Evolutionary conservation across 2,329 filamentous ascomycete genomes (phyloP), one percentile per base, ranked within the genome.

Genomic region (Trichoderma asperellum): DNA sequence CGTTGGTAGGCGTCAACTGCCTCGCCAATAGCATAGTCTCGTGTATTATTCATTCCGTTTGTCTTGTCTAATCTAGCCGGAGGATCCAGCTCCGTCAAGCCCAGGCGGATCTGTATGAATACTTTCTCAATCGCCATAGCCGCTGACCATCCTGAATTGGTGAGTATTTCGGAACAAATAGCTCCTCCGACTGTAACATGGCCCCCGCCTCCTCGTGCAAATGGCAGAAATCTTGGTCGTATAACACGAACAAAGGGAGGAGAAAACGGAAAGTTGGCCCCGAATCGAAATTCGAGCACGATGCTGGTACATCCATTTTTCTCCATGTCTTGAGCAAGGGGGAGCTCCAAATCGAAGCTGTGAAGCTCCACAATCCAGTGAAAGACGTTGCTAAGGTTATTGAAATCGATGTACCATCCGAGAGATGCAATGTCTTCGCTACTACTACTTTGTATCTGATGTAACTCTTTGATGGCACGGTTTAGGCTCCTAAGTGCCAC

Each of bases 351-450:
- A 29, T 93, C 90, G 75, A 97, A 97, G 55, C 90, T 92, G 77
- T 97, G 94, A 1, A 97, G 82, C 77, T 97, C 92, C 6, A 96
- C 89, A 70, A 97, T 93, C 94, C 94, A 97, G 75, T 96, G 93
- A 75, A 96, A 97, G 71, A 94, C 84, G 75, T 94, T 96, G 27
- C 82, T 86, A 47, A 94, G 82, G 61, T 87, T 86, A 6, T 83
- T 80, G 59, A 85, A 84, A 75, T 96, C 87, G 68, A 97, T 89
- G 75, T 93, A 93, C 93, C 94, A 97, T 18, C 94, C 94, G 0
- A 96, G 85, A 70, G 91, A 87, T 70, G 90, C 85, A 1, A 87
- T 77, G 0, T 88, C 85, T 0, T 85, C 88, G 8, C 77, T 81
- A 0, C 86, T 32, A 32, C 32, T 8, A 32, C 32, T 78, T 76